These are phyloP conservation scores for Rhodamnia argentea DNA, from an alignment of 345 rosid species.

Conservation along the genomic window DNA sequence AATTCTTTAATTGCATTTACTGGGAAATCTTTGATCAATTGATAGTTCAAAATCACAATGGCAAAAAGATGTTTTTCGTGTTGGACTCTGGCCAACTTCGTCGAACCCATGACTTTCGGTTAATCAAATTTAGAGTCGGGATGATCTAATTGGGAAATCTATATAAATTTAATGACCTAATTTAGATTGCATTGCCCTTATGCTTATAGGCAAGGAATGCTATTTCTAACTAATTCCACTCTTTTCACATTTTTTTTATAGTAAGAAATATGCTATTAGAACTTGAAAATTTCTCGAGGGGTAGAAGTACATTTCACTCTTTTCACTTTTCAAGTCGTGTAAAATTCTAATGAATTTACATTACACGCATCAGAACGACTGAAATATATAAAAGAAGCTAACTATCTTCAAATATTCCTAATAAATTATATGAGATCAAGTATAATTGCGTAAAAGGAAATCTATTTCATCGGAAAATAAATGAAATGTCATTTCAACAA, in stretches of 20 bases:
- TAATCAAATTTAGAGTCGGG: too few relatives aligned
- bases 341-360: neutral
- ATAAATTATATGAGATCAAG: neutral
- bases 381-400: neutral
- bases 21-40: neutral
- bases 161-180: too few relatives aligned
- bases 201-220: too few relatives aligned
- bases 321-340: neutral
- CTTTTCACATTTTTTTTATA: neutral
- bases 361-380: neutral
- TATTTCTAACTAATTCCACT: neutral
- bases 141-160: too few relatives aligned
- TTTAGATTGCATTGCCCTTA: too few relatives aligned
- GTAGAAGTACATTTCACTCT: too few relatives aligned
- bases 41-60: too few relatives aligned
- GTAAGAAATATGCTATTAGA: neutral
- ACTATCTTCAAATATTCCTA: neutral
- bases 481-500: neutral
- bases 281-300: too few relatives aligned
- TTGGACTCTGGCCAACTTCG: too few relatives aligned
- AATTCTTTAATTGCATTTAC: neutral
- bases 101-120: too few relatives aligned
- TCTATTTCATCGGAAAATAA: accelerated
- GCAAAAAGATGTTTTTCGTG: too few relatives aligned
- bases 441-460: neutral